Base-by-base conservation (phyloP, 2,329 filamentous ascomycete species). In the Penicillium sclerotiorum region DNA sequence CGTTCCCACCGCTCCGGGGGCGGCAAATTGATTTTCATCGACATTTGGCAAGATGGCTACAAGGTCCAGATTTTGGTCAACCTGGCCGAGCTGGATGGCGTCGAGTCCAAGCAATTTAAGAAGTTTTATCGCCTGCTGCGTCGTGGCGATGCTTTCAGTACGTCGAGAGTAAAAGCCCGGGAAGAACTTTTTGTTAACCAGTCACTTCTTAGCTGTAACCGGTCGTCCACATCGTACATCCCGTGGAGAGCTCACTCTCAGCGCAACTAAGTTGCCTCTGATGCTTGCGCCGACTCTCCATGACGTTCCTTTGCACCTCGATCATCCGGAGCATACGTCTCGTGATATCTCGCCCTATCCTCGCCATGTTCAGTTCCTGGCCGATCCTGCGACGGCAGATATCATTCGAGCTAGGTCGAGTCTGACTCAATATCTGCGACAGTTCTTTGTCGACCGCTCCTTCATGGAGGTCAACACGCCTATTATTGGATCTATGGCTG, bases 381-480 rank as follows among this genome's bases (percentile, higher is more conserved):
- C 93, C 49, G 89, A 93, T 68, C 80, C 78, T 27, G 74, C 81
- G 32, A 80, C 84, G 2, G 77, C 84, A 11, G 85, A 94, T 63
- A 83, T 85, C 1, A 75, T 97, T 43, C 81, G 86, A 25, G 78
- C 94, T 20, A 85, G 93, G 28, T 86, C 90, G 0, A 76, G 84
- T 30, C 82, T 97, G 52, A 85, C 90, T 56, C 84, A 86, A 50
- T 82, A 83, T 57, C 79, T 97, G 57, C 85, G 90, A 28, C 80
- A 83, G 44, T 90, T 88, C 67, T 83, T 97, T 47, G 77, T 89
- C 52, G 77, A 83, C 8, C 79, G 82, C 38, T 80, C 81, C 5
- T 96, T 96, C 64, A 76, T 91, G 46, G 92, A 96, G 72, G 91
- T 97, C 39, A 89, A 88, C 60, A 99, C 94, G 0, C 94, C 94